Conservation (phyloP, 169 alveolate species). For the Perkinsus marinus region DNA sequence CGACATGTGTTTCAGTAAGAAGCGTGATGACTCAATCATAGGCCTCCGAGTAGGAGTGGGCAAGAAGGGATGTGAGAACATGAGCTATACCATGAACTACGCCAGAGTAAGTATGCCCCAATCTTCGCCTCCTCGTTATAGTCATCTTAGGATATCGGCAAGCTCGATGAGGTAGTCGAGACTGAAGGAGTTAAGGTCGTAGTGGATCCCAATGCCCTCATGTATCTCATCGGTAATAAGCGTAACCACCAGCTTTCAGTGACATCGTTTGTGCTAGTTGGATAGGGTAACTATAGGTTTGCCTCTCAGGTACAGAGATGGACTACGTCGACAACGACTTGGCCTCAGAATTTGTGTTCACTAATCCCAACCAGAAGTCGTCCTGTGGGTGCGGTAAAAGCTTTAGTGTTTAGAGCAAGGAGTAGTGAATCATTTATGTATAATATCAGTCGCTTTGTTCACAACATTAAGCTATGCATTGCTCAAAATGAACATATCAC, state of each 20-base stretch:
- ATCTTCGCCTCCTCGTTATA: too few relatives aligned
- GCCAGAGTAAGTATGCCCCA: neutral
- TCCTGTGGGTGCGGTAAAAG: constrained; percentile 65
- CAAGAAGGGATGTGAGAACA: constrained; percentile 51
- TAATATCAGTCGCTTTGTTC: too few relatives aligned
- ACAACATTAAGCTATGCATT: neutral
- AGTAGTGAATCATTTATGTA: too few relatives aligned
- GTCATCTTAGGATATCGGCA: constrained; percentile 3
- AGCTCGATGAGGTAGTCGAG: constrained; percentile 51
- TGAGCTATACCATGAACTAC: constrained; percentile 44
- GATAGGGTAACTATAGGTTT: too few relatives aligned
- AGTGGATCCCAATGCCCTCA: constrained; percentile 46
- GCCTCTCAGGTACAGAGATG: constrained; percentile 48
- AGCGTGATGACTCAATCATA: neutral
- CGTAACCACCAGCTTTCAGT: neutral
- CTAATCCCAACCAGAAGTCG: constrained; percentile 54
- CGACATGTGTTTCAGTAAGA: neutral
- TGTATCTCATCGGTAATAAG: constrained; percentile 46
- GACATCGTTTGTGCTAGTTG: too few relatives aligned
- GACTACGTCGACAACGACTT: constrained; percentile 51
- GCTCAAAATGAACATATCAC: too few relatives aligned
- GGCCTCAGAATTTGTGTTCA: constrained; percentile 46
- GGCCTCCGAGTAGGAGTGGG: constrained; percentile 39
- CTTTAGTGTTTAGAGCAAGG: constrained; percentile 37
- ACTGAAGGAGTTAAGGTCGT: constrained; percentile 45